phyloP scores from a whole-genome alignment of 129 eudicot genomes.

The Kitagawia praeruptora region DNA sequence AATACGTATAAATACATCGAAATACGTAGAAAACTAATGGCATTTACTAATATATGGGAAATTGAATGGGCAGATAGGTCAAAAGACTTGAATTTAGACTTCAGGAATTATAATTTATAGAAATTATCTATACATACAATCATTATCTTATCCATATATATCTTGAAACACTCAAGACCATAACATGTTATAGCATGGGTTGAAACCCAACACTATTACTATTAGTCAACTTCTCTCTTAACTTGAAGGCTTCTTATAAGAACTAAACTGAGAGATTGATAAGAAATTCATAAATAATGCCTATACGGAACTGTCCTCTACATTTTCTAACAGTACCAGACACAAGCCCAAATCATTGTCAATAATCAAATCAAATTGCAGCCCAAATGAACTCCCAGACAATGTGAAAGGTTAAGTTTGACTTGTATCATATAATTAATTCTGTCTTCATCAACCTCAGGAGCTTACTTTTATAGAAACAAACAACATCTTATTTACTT shows the following conservation, averaged over 20 bases:
- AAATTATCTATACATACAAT: too few species aligned
- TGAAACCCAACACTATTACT: too few species aligned
- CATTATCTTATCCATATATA: too few species aligned
- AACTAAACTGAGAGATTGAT: background rate
- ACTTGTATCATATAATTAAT: background rate
- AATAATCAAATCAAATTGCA: background rate
- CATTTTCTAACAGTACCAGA: background rate
- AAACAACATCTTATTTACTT: background rate
- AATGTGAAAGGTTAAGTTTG: constrained; percentile 9
- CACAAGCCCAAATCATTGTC: background rate
- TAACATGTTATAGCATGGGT: too few species aligned
- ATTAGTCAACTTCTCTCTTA: background rate
- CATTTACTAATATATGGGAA: too few species aligned
- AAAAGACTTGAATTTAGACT: too few species aligned
- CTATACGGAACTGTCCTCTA: background rate
- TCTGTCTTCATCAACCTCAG: background rate
- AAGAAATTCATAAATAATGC: background rate
- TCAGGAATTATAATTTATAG: too few species aligned
- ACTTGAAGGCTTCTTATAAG: background rate
- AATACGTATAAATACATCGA: too few species aligned
- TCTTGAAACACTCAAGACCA: too few species aligned
- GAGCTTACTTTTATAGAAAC: background rate
- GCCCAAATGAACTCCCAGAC: background rate
- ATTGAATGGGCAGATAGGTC: too few species aligned
- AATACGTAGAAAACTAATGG: too few species aligned